phyloP scores from a whole-genome alignment of 2,329 filamentous ascomycete species.

The Phoma sp. region DNA sequence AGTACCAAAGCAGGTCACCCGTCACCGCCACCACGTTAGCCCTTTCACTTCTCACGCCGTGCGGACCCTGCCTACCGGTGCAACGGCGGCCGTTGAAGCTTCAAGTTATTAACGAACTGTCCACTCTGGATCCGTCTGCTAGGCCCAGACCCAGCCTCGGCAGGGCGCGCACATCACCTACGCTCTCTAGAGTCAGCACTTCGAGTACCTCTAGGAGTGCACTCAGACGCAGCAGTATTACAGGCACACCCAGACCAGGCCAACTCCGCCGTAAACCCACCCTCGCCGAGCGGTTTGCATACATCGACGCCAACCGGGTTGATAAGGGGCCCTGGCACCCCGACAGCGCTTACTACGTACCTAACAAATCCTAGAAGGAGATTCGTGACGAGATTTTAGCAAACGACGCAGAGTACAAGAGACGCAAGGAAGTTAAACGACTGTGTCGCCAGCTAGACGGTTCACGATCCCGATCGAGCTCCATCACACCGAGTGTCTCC shows the following conservation, averaged over 20 bases:
- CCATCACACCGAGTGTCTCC: constrained; percentile 17
- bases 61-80: constrained; percentile 15
- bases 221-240: constrained; percentile 2
- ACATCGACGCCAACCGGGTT: constrained; percentile 5
- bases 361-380: constrained; percentile 15
- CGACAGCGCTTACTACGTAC: constrained; percentile 10
- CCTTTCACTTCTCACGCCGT: constrained; percentile 3
- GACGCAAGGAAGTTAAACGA: constrained; percentile 10
- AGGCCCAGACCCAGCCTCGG: constrained; percentile 20
- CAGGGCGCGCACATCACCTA: constrained; percentile 15
- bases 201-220: background rate
- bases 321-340: constrained; percentile 18
- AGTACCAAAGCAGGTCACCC: background rate
- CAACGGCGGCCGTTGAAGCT: constrained; percentile 12
- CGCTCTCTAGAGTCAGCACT: constrained; percentile 1
- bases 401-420: constrained; percentile 11
- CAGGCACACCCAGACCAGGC: background rate
- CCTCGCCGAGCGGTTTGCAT: constrained; percentile 11
- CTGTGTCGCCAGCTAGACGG: constrained; percentile 32
- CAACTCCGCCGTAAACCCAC: constrained; percentile 6
- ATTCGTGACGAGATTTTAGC: constrained; percentile 5
- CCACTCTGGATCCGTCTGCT: constrained; percentile 21
- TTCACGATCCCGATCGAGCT: constrained; percentile 27
- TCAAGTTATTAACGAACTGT: constrained; percentile 13
- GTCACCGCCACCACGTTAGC: constrained; percentile 22